These are phyloP conservation scores for Pouteria glomerata DNA, from an alignment of 148 eudicot genomes.

Conservation along the genomic window DNA sequence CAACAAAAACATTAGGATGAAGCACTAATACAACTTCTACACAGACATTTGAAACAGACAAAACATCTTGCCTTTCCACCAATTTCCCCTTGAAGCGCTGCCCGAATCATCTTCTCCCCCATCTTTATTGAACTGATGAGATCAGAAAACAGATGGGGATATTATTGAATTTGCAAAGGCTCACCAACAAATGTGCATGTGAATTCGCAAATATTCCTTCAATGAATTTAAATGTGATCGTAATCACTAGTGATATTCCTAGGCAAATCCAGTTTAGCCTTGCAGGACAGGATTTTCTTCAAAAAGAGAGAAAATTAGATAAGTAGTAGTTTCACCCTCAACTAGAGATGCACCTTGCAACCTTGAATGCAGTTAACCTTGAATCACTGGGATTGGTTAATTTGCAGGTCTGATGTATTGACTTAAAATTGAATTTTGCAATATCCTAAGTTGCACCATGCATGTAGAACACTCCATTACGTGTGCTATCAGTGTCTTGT, in stretches of 20 bases:
- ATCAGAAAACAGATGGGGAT: neutral
- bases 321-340: no score
- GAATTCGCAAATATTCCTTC: no score
- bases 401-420: neutral
- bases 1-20: neutral
- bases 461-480: neutral
- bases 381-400: neutral
- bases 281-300: no score
- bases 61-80: slow-evolving; percentile 79
- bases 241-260: no score
- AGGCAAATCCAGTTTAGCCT: no score
- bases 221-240: neutral
- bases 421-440: neutral
- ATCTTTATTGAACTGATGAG: slow-evolving; percentile 50
- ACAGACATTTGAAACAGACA: neutral
- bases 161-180: neutral
- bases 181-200: neutral
- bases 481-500: no score
- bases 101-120: slow-evolving; percentile 69
- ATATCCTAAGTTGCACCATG: neutral
- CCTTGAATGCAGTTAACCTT: no score
- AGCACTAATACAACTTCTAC: neutral
- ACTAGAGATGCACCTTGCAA: no score
- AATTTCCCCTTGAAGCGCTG: slow-evolving; percentile 69
- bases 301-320: no score